phyloP scores from a whole-genome alignment of 2,329 filamentous ascomycete genomes.

The Fusarium coicis region DNA sequence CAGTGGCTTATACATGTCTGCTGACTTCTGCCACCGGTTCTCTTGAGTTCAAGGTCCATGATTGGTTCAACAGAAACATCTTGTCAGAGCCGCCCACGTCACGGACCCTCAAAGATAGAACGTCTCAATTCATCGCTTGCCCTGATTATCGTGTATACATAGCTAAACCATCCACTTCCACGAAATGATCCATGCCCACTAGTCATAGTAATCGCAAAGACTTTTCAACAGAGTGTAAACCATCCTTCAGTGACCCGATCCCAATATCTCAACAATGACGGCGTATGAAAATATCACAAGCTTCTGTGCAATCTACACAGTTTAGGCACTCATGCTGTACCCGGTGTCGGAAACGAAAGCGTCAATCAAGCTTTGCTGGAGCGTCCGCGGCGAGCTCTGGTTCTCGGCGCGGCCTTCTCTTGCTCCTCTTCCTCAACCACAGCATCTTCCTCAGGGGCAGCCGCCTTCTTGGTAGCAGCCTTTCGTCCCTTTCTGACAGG shows the following conservation, averaged over 20 bases:
- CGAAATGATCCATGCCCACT: background rate
- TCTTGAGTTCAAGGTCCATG: background rate
- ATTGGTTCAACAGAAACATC: background rate
- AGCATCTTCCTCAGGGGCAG: conserved; percentile 23
- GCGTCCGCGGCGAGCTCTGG: conserved; percentile 42
- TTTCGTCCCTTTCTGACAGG: conserved; percentile 29
- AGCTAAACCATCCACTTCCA: background rate
- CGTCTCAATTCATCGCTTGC: background rate
- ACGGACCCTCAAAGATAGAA: background rate
- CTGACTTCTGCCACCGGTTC: background rate
- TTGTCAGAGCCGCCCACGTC: background rate
- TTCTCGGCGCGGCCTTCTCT: conserved; percentile 49
- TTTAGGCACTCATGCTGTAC: background rate
- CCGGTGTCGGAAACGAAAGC: background rate
- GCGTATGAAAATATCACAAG: background rate
- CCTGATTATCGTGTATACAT: background rate
- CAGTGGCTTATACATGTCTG: background rate
- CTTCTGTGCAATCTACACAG: background rate
- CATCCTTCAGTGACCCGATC: background rate
- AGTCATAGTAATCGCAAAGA: conserved; percentile 2
- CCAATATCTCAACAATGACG: background rate
- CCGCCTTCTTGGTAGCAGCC: conserved; percentile 28
- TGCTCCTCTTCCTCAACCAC: conserved; percentile 25
- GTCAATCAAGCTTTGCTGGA: conserved; percentile 39
- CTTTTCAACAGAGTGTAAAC: conserved; percentile 16